Evolutionary conservation across 1,139 yeast species (phyloP), one percentile per base, ranked within the genome.

Genomic region (Chernovozyma sophiae-reginae): DNA sequence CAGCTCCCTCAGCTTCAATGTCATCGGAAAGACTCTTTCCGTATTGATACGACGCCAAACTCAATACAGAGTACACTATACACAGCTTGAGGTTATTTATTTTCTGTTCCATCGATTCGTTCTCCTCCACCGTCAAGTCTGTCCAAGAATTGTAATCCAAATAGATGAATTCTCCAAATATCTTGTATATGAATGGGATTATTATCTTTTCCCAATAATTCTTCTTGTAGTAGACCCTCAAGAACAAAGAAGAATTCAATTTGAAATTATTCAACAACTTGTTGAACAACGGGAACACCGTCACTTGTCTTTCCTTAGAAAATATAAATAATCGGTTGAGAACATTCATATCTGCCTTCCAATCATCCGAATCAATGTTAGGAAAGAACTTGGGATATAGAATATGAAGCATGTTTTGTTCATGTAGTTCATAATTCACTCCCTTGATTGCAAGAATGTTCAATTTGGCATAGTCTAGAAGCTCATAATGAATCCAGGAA

Each of bases 301-400:
- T 30, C 4, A 52, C 32, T 12, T 43, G 46, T 10, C 39, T 43
- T 13, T 24, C 32, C 20, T 27, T 33, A 10, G 36, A 24, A 13
- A 30, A 24, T 11, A 25, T 33, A 37, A 53, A 51, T 18, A 58
- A 41, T 18, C 50, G 44, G 19, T 49, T 45, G 17, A 58, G 38
- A 8, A 55, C 44, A 18, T 50, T 44, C 4, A 50, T 48, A 26
- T 53, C 51, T 0, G 66, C 67, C 18, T 48, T 39, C 74, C 74
- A 70, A 37, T 68, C 71, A 45, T 68, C 74, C 0, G 69, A 60
- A 41, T 68, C 74, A 19, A 64, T 56, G 37, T 69, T 68, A 30
- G 74, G 74, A 39, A 64, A 70, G 47, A 66, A 68, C 36, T 68
- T 68, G 14, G 76, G 76, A 45, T 69, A 68, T 16, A 69, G 51